phyloP scores from a whole-genome alignment of 1,139 yeast genomes.

The Suhomyces coccinellae region DNA sequence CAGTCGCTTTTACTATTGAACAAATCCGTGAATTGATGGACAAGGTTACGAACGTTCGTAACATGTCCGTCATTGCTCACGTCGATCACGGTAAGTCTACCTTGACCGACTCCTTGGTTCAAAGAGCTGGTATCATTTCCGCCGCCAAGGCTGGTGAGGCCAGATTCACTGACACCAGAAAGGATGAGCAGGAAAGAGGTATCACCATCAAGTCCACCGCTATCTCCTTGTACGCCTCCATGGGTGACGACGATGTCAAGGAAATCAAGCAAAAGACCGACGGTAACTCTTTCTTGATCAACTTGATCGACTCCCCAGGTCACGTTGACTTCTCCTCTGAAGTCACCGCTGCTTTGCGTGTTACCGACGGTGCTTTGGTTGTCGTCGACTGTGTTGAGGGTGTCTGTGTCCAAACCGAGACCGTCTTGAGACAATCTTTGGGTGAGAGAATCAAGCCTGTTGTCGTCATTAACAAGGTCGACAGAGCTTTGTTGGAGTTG shows the following conservation, averaged over 20 bases:
- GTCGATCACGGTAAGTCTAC: constrained; percentile 99
- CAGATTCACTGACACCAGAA: constrained; percentile 99
- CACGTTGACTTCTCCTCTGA: constrained; percentile 99
- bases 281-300: constrained; percentile 93
- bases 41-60: constrained; percentile 99
- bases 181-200: constrained; percentile 99
- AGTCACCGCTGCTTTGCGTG: constrained; percentile 99
- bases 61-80: constrained; percentile 99
- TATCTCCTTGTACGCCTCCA: constrained; percentile 89
- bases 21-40: constrained; percentile 99
- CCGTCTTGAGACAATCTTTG: constrained; percentile 98
- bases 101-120: constrained; percentile 97
- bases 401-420: constrained; percentile 99
- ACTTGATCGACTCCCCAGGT: constrained; percentile 99
- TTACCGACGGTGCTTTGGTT: constrained; percentile 99
- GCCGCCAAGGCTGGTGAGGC: constrained; percentile 99
- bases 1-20: constrained; percentile 77
- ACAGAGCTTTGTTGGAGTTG: constrained; percentile 98
- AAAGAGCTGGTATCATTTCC: constrained; percentile 98
- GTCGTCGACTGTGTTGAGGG: constrained; percentile 99
- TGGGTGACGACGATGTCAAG: constrained; percentile 88
- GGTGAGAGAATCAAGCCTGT: constrained; percentile 99
- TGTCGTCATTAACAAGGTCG: constrained; percentile 97
- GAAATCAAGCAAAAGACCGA: constrained; percentile 94
- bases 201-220: constrained; percentile 99